Conservation (phyloP, 176 grass and related monocot species). For the Musa beccarii region DNA sequence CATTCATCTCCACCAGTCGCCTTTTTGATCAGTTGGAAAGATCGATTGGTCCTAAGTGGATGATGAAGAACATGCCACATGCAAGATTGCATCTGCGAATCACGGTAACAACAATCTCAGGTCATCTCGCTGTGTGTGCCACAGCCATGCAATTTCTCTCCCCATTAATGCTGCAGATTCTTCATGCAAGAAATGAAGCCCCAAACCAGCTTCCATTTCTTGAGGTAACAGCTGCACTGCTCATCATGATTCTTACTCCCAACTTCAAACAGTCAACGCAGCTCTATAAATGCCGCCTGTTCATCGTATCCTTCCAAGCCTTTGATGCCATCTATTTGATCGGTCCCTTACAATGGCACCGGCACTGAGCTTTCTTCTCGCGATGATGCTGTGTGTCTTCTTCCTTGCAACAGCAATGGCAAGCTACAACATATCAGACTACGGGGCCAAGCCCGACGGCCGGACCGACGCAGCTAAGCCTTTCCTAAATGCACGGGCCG, state of each 20-base stretch:
- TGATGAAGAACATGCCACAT: too few species aligned
- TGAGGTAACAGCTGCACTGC: background rate
- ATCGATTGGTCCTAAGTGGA: too few species aligned
- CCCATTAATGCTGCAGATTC: too few species aligned
- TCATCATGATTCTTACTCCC: background rate
- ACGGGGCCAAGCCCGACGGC: constrained; percentile 36
- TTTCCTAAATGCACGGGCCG: constrained; percentile 37
- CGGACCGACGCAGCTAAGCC: constrained; percentile 21
- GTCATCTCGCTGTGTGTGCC: too few species aligned
- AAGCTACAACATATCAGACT: constrained; percentile 43
- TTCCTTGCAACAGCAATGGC: background rate
- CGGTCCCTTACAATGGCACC: background rate
- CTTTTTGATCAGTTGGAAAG: too few species aligned
- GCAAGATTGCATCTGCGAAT: too few species aligned
- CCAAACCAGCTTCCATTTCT: background rate
- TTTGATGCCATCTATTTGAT: too few species aligned
- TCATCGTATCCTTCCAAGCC: background rate
- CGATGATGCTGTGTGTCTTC: background rate
- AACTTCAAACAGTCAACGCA: too few species aligned
- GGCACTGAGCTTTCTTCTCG: constrained; percentile 5
- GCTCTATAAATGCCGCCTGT: background rate
- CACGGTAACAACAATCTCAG: too few species aligned
- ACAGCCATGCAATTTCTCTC: too few species aligned
- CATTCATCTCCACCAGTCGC: too few species aligned
- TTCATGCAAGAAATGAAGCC: too few species aligned